phyloP scores from a whole-genome alignment of 306 rosid species.

The Medicago lupulina region DNA sequence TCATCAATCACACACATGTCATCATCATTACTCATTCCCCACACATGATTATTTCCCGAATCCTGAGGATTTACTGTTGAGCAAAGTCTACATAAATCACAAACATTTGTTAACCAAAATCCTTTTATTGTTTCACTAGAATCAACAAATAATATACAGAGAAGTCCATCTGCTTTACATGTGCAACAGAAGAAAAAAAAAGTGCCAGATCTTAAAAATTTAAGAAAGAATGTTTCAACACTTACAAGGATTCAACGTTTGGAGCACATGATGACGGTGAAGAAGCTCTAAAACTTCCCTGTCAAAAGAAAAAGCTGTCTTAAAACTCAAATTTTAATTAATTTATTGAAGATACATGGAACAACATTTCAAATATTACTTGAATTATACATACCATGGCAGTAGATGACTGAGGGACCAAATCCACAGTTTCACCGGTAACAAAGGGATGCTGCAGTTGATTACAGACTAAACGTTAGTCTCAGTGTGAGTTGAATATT shows the following conservation, averaged over 20 bases:
- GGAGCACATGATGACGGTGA: constrained; percentile 49
- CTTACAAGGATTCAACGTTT: constrained; percentile 60
- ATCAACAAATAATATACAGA: constrained; percentile 33
- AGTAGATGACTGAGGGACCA: constrained; percentile 48
- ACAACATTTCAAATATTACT: constrained; percentile 29
- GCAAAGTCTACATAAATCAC: constrained; percentile 65
- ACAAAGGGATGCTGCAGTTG: constrained; percentile 91
- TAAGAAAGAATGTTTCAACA: constrained; percentile 15
- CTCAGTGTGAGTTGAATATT: constrained; percentile 32
- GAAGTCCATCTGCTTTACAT: constrained; percentile 6
- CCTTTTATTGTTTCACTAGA: constrained; percentile 52
- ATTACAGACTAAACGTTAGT: constrained; percentile 45
- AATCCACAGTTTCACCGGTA: constrained; percentile 61
- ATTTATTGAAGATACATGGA: constrained; percentile 23
- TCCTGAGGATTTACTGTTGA: constrained; percentile 56
- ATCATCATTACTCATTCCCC: constrained; percentile 71
- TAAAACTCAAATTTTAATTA: constrained; percentile 25
- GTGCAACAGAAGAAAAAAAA: constrained; percentile 19
- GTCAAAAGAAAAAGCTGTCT: constrained; percentile 39
- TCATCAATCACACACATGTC: constrained; percentile 89
- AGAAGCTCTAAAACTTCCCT: constrained; percentile 63
- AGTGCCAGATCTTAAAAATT: constrained; percentile 39
- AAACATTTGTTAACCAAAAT: constrained; percentile 52
- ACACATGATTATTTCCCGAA: constrained; percentile 50
- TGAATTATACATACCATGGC: constrained; percentile 63